These are phyloP conservation scores for Dendrobium officinale DNA, from an alignment of 106 monocot genomes.

Conservation along the genomic window DNA sequence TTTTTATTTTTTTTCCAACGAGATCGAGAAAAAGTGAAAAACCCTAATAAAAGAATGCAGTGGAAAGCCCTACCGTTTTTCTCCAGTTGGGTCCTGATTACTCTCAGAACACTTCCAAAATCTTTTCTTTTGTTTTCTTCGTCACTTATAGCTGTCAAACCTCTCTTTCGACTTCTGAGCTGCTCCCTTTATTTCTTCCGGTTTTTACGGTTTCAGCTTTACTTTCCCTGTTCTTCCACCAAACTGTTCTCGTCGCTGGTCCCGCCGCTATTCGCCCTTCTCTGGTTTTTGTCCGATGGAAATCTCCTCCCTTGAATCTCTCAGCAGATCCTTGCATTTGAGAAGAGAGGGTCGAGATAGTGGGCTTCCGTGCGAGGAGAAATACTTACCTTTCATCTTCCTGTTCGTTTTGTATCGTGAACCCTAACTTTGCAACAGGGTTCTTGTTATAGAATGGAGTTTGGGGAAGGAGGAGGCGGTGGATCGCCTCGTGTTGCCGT, in stretches of 20 bases:
- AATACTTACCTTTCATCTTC: not conserved
- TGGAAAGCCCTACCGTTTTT: not conserved
- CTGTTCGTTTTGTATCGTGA: not conserved
- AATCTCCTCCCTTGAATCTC: not conserved
- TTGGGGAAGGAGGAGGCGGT: not conserved
- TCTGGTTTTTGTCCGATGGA: not conserved
- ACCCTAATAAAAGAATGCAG: not conserved
- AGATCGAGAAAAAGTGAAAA: not conserved
- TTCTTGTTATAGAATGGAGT: not conserved
- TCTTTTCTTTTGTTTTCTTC: not conserved
- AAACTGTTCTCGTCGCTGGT: not conserved
- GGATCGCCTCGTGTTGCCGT: not conserved
- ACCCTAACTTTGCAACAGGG: not conserved
- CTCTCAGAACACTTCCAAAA: not conserved
- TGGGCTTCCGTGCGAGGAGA: not conserved
- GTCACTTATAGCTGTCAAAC: not conserved
- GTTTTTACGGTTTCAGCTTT: not conserved
- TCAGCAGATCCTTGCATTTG: not conserved
- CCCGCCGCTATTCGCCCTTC: not conserved
- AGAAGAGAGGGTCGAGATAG: not conserved
- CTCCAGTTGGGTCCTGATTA: not conserved
- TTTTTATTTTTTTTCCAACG: too few relatives aligned
- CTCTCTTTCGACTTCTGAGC: not conserved
- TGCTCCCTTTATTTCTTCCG: not conserved
- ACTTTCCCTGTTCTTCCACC: not conserved